Evolutionary conservation across 1,284 basidiomycete genomes (phyloP), one percentile per base, ranked within the genome.

Genomic region (Rhodotorula sp.): DNA sequence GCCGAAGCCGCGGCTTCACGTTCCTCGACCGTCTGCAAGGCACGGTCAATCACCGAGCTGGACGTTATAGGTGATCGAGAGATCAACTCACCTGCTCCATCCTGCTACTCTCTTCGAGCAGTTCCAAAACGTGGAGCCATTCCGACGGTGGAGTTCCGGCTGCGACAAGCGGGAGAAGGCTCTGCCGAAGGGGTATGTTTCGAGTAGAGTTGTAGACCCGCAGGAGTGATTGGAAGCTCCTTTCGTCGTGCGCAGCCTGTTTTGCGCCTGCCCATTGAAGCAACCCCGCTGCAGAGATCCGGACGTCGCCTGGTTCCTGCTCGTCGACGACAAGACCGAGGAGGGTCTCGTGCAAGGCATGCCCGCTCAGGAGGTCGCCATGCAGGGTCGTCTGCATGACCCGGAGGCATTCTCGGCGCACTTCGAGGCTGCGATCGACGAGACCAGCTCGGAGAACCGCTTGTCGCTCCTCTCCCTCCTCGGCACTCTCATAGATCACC

Each of bases 121-220:
- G 1, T 45, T 45, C 3, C 5, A 71, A 57, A 8, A 59, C 60
- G 16, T 38, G 5, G 2, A 21, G 26, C 28, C 45, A 45, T 16
- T 65, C 23, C 18, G 26, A 12, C 16, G 26, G 15, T 10, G 5
- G 18, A 0, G 54, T 68, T 16, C 62, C 48, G 43, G 54, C 34
- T 0, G 72, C 70, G 12, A 76, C 23, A 15, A 76, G 47, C 12
- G 75, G 68, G 21, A 76, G 64, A 19, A 74, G 43, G 2, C 70
- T 72, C 34, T 76, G 72, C 23, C 70, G 48, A 6, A 76, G 60
- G 7, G 75, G 75, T 12, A 76, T 66, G 49, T 66, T 68, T 7
- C 50, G 57, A 7, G 72, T 72, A 23, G 43, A 10, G 5, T 15
- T 3, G 23, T 60, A 26, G 1, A 66, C 21, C 8, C 15, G 8